Conservation (phyloP, 192 early-diverging fungal genomes). For the Coemansia aciculifera region DNA sequence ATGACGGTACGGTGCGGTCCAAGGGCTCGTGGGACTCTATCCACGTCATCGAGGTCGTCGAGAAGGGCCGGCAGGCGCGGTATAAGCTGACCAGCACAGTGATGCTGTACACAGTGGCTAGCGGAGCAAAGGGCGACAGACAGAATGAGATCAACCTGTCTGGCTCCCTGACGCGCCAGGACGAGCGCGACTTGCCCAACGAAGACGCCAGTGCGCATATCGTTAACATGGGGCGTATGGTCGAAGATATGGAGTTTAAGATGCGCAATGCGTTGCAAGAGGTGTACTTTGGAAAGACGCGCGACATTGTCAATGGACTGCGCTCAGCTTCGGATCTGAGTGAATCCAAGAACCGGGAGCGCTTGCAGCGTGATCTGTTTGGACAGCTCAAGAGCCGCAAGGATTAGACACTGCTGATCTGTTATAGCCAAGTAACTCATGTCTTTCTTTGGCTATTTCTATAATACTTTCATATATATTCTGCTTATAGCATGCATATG, state of each 20-base stretch:
- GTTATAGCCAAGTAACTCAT: background rate
- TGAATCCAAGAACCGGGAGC: conserved; percentile 74
- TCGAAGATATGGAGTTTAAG: conserved; percentile 98
- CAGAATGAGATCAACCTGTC: conserved; percentile 75
- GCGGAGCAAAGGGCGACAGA: conserved; percentile 52
- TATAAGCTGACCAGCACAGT: conserved; percentile 98
- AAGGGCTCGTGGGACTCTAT: conserved; percentile 99
- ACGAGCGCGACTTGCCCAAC: conserved; percentile 78
- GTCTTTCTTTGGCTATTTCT: background rate
- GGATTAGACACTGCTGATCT: conserved; percentile 14
- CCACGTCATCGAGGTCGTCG: conserved; percentile 91
- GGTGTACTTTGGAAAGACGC: conserved; percentile 98
- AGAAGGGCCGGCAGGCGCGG: conserved; percentile 80
- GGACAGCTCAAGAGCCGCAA: conserved; percentile 63
- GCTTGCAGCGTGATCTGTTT: conserved; percentile 78
- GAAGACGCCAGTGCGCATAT: conserved; percentile 79
- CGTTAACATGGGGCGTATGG: conserved; percentile 91
- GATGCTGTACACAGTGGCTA: conserved; percentile 88
- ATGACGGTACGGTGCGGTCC: conserved; percentile 64
- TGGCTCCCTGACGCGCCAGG: conserved; percentile 91
- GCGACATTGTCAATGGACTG: conserved; percentile 94
- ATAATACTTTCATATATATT: background rate
- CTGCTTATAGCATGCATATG: background rate
- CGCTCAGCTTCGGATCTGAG: conserved; percentile 73
- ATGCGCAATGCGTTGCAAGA: conserved; percentile 92